Evolutionary conservation across 805 yeast species (phyloP).

Genomic region (Hanseniaspora jakobsenii): DNA sequence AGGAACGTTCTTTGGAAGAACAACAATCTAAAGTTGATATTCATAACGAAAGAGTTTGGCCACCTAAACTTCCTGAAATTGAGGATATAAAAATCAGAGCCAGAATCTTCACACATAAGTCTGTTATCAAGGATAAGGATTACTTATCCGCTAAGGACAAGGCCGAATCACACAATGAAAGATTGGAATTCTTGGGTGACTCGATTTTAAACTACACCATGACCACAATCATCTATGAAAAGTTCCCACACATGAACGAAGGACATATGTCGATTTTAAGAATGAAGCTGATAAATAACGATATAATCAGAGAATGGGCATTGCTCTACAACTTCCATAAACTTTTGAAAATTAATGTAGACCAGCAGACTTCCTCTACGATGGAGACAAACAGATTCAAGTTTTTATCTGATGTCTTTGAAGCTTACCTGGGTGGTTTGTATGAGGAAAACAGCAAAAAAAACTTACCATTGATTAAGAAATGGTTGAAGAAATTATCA

Average conservation of each 20-base stretch:
- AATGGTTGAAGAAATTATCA: slow-evolving; percentile 47
- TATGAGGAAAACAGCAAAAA: slow-evolving; percentile 39
- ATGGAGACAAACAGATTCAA: slow-evolving; percentile 49
- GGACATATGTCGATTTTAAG: slow-evolving; percentile 69
- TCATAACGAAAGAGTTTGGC: slow-evolving; percentile 28
- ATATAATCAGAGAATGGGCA: slow-evolving; percentile 59
- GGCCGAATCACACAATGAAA: slow-evolving; percentile 61
- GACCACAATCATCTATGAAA: slow-evolving; percentile 51
- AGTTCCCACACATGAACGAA: slow-evolving; percentile 62
- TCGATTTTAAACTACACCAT: slow-evolving; percentile 64
- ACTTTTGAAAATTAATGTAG: slow-evolving; percentile 40
- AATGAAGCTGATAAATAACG: slow-evolving; percentile 59
- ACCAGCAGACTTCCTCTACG: slow-evolving; percentile 29
- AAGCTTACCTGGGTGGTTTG: slow-evolving; percentile 86
- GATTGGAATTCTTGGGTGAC: slow-evolving; percentile 85
- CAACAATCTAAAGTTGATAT: slow-evolving; percentile 13
- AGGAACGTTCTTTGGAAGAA: slow-evolving; percentile 17
- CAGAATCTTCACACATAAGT: slow-evolving; percentile 72
- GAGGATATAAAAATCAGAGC: slow-evolving; percentile 45
- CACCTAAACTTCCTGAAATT: slow-evolving; percentile 64
- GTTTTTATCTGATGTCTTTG: slow-evolving; percentile 77
- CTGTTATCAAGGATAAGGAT: slow-evolving; percentile 48
- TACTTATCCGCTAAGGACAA: slow-evolving; percentile 47
- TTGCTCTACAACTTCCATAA: slow-evolving; percentile 53
- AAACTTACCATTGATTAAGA: slow-evolving; percentile 38